These are phyloP conservation scores for Lippia alba DNA, from an alignment of 305 asterid genomes.

Conservation along the genomic window DNA sequence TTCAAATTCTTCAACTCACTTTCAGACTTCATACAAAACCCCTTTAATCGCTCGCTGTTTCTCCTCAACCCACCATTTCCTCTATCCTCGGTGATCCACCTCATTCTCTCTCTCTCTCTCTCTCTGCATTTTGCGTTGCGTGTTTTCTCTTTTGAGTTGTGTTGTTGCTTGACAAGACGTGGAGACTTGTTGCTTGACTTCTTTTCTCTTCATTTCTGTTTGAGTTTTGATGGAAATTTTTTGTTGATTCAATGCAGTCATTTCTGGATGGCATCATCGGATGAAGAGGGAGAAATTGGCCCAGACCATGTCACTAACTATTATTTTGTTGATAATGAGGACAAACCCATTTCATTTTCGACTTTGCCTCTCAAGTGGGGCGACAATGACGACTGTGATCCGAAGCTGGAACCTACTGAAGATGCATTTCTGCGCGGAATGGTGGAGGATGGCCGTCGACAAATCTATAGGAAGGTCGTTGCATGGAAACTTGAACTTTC, in stretches of 20 bases:
- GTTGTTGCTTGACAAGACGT: too few species aligned
- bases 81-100: too few species aligned
- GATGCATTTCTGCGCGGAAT: conserved; percentile 49
- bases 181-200: too few species aligned
- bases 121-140: too few species aligned
- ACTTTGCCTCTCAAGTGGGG: conserved; percentile 57
- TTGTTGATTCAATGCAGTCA: conserved; percentile 17
- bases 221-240: not conserved
- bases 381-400: conserved; percentile 32
- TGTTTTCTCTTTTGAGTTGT: not conserved
- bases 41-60: too few species aligned
- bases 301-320: conserved; percentile 48
- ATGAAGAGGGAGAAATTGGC: conserved; percentile 73
- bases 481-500: conserved; percentile 72
- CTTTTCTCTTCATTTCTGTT: conserved; percentile 2
- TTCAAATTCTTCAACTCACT: too few species aligned
- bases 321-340: conserved; percentile 43
- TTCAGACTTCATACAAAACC: too few species aligned
- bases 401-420: conserved; percentile 26
- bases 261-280: conserved; percentile 53
- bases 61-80: too few species aligned
- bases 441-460: conserved; percentile 46
- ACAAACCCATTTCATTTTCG: conserved; percentile 51
- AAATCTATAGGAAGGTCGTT: conserved; percentile 47
- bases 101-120: too few species aligned